phyloP scores from a whole-genome alignment of 768 basidiomycete genomes.

The Asterophora lycoperdoides region DNA sequence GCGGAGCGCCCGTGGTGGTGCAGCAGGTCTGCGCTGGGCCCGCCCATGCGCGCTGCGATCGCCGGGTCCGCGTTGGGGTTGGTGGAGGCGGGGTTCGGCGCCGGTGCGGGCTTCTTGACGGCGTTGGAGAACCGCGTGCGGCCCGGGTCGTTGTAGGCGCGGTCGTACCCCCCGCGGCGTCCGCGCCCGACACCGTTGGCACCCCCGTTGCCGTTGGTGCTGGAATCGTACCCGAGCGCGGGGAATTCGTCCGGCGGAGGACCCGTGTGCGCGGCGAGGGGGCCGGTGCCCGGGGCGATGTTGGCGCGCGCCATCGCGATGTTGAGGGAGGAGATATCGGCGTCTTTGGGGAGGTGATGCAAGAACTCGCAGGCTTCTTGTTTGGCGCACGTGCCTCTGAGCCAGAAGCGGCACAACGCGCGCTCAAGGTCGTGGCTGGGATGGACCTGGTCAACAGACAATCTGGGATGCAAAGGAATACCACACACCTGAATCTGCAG shows the following conservation, averaged over 20 bases:
- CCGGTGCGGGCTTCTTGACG: slow-evolving; percentile 65
- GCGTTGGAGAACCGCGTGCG: slow-evolving; percentile 89
- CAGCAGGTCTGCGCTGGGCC: slow-evolving; percentile 52
- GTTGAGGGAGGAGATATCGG: slow-evolving; percentile 69
- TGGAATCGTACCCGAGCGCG: slow-evolving; percentile 47
- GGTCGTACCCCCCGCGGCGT: slow-evolving; percentile 41
- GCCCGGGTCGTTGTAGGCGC: slow-evolving; percentile 68
- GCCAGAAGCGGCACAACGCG: slow-evolving; percentile 95
- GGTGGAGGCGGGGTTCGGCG: slow-evolving; percentile 18
- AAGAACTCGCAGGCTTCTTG: slow-evolving; percentile 95
- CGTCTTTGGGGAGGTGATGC: slow-evolving; percentile 84
- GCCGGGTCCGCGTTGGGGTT: slow-evolving; percentile 31
- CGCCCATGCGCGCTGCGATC: slow-evolving; percentile 51
- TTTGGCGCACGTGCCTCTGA: slow-evolving; percentile 95
- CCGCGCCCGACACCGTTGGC: slow-evolving; percentile 19
- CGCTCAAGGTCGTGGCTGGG: slow-evolving; percentile 90
- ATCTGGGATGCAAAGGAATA: not conserved
- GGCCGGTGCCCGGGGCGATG: slow-evolving; percentile 45
- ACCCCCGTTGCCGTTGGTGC: slow-evolving; percentile 19
- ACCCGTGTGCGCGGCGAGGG: slow-evolving; percentile 37
- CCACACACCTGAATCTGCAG: slow-evolving; percentile 89
- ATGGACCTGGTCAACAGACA: slow-evolving; percentile 2
- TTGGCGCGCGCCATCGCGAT: slow-evolving; percentile 65
- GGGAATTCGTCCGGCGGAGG: slow-evolving; percentile 70
- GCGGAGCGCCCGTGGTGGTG: slow-evolving; percentile 51